Conservation (phyloP, 495 filamentous ascomycete genomes). For the Hypomontagnella submonticulosa region DNA sequence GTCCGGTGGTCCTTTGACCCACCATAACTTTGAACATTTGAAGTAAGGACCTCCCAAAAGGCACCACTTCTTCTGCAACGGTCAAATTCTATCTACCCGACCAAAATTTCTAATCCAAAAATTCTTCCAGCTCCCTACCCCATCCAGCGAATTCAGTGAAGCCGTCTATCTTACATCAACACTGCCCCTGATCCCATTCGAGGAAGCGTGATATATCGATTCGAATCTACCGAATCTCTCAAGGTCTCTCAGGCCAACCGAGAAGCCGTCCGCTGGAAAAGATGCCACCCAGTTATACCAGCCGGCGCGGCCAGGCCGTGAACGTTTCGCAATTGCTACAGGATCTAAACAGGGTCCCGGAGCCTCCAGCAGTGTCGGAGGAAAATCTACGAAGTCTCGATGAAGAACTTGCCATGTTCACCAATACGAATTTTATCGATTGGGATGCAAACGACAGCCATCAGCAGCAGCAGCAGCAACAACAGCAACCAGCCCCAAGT, state of each 20-base stretch:
- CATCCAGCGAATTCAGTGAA: conserved; percentile 13
- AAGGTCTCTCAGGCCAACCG: background rate
- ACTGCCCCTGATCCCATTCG: background rate
- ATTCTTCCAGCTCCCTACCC: conserved; percentile 12
- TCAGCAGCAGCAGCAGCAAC: conserved; percentile 25
- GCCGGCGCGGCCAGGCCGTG: conserved; percentile 69
- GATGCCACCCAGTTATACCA: conserved; percentile 62
- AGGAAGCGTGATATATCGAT: conserved; percentile 7
- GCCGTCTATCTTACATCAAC: no score
- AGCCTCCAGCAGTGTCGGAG: conserved; percentile 72
- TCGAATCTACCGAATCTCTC: conserved; percentile 1
- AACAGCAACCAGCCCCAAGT: conserved; percentile 36
- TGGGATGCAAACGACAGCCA: conserved; percentile 67
- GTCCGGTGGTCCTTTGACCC: conserved; percentile 36
- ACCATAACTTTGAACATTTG: conserved; percentile 19
- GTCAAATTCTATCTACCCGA: conserved; percentile 15
- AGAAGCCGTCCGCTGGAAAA: conserved; percentile 5
- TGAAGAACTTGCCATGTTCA: conserved; percentile 87
- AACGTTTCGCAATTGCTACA: conserved; percentile 91
- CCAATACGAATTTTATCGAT: conserved; percentile 93
- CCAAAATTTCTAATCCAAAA: conserved; percentile 20
- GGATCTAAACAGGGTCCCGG: conserved; percentile 79
- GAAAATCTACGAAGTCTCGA: conserved; percentile 68
- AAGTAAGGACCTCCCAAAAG: conserved; percentile 11
- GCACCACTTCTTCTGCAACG: conserved; percentile 18